Base-by-base conservation (phyloP, 495 filamentous ascomycete genomes). In the Lophium mytilinum region DNA sequence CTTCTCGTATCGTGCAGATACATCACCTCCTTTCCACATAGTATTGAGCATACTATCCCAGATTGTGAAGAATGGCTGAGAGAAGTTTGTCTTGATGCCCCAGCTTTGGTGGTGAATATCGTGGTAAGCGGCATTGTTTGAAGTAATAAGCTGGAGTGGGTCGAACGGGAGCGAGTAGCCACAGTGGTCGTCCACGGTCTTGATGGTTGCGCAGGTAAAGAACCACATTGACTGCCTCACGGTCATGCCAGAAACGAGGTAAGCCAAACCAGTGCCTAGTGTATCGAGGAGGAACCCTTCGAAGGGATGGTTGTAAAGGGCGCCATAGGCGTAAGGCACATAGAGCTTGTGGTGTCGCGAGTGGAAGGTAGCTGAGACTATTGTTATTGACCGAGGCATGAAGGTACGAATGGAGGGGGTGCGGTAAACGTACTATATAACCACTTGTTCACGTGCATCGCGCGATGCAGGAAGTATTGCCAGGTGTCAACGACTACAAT, bases 71-170 rank as follows among this genome's bases (percentile, higher is more conserved):
- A 89, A 91, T 0, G 88, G 88, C 68, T 93, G 88, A 0, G 84
- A 86, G 67, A 80, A 83, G 56, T 83, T 83, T 11, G 75, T 78
- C 72, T 93, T 96, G 76, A 98, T 95, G 47, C 93, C 93, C 93
- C 92, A 98, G 74, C 88, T 95, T 74, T 98, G 93, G 72, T 98
- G 93, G 70, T 98, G 93, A 51, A 98, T 88, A 69, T 98, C 93
- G 70, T 98, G 93, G 71, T 95, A 98, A 18, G 82, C 84, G 17
- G 93, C 88, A 62, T 96, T 96, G 75, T 98, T 96, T 66, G 86
- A 84, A 37, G 88, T 94, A 34, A 95, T 73, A 66, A 83, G 84
- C 76, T 96, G 91, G 58, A 96, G 76, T 17, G 93, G 93, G 70
- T 98, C 92, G 82, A 85, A 97, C 6, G 93, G 93, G 50, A 98